Evolutionary conservation across 306 rosid species (phyloP).

Genomic region (Medicago truncatula): MtrunA17r5.0-ANR NC_053045.1:54082001-54082500

Average conservation of each 20-base stretch:
- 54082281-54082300: constrained; percentile 74
- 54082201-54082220: constrained; percentile 68
- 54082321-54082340: constrained; percentile 63
- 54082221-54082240: constrained; percentile 72
- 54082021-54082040: constrained; percentile 87
- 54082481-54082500: constrained; percentile 92
- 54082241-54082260: constrained; percentile 91
- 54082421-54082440: constrained; percentile 91
- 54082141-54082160: constrained; percentile 91
- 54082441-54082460: constrained; percentile 88
- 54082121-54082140: constrained; percentile 93
- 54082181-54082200: constrained; percentile 74
- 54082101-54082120: constrained; percentile 97
- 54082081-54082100: constrained; percentile 90
- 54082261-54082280: constrained; percentile 65
- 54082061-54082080: constrained; percentile 77
- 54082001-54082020: constrained; percentile 99
- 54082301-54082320: constrained; percentile 73
- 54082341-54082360: constrained; percentile 78
- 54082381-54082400: constrained; percentile 95
- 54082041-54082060: constrained; percentile 94
- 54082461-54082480: constrained; percentile 98
- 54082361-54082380: constrained; percentile 91
- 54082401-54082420: constrained; percentile 97
- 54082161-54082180: constrained; percentile 84